Percentiles rank a stretch among this genome's conserved stretches.
Evolutionary conservation across 345 rosid genomes (phyloP).

Genomic region (Rhizophora apiculata): DNA sequence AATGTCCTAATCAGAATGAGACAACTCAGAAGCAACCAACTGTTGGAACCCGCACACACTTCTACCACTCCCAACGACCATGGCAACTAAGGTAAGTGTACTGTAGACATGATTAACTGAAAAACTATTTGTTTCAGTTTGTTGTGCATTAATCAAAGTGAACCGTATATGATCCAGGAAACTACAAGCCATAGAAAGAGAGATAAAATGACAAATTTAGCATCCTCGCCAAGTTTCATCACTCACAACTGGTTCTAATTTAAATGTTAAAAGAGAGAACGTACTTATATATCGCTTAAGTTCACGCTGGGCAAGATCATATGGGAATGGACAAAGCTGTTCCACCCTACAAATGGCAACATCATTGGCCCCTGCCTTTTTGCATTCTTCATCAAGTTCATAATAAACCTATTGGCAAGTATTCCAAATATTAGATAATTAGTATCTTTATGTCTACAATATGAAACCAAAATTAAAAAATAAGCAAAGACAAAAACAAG

Average conservation of each 20-base stretch:
- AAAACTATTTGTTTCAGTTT: too few relatives aligned
- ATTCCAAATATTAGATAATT: neutral
- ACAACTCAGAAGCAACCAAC: too few relatives aligned
- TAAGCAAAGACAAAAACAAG: neutral
- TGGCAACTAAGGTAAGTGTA: too few relatives aligned
- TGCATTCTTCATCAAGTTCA: slow-evolving; percentile 70
- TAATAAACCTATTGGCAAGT: slow-evolving; percentile 31
- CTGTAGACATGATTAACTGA: too few relatives aligned
- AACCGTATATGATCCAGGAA: too few relatives aligned
- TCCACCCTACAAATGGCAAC: slow-evolving; percentile 82
- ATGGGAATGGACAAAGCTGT: slow-evolving; percentile 79
- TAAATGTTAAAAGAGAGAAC: neutral
- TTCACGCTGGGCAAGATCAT: slow-evolving; percentile 75
- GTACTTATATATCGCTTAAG: slow-evolving; percentile 74
- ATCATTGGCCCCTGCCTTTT: slow-evolving; percentile 43
- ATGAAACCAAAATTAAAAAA: neutral
- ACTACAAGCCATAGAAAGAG: too few relatives aligned
- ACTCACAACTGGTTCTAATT: too few relatives aligned
- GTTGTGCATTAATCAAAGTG: too few relatives aligned
- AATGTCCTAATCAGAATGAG: neutral
- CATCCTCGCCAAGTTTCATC: too few relatives aligned
- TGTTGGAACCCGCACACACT: too few relatives aligned
- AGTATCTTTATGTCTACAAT: neutral
- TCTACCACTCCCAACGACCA: too few relatives aligned
- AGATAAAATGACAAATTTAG: too few relatives aligned